These are phyloP conservation scores for Fusarium buxicola DNA, from an alignment of 2,329 filamentous ascomycete genomes.

Conservation along the genomic window DNA sequence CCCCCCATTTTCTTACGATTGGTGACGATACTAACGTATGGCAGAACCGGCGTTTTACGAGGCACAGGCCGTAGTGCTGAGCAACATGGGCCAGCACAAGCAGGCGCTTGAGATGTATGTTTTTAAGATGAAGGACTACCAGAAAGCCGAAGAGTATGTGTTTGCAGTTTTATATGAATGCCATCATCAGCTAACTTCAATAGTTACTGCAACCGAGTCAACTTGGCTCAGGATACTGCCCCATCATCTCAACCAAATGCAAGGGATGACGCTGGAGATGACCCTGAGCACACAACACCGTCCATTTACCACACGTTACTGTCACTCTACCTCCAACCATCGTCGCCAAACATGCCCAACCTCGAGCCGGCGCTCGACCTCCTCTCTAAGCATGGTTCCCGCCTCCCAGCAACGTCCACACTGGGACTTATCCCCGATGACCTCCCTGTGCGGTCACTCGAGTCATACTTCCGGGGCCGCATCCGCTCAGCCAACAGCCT, in stretches of 20 bases:
- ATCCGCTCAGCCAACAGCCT: slow-evolving; percentile 88
- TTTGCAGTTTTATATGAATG: not conserved
- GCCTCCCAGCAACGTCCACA: slow-evolving; percentile 87
- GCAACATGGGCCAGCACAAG: slow-evolving; percentile 95
- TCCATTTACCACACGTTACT: slow-evolving; percentile 95
- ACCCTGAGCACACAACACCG: slow-evolving; percentile 65
- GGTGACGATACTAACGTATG: slow-evolving; percentile 20
- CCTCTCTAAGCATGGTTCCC: slow-evolving; percentile 91
- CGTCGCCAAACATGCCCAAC: slow-evolving; percentile 76
- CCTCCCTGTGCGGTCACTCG: slow-evolving; percentile 81
- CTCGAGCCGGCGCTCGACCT: slow-evolving; percentile 85
- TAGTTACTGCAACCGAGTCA: slow-evolving; percentile 89
- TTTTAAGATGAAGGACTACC: slow-evolving; percentile 88
- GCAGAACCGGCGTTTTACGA: slow-evolving; percentile 90
- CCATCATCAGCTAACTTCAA: slow-evolving; percentile 33
- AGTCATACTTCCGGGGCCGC: slow-evolving; percentile 90
- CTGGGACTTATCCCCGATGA: slow-evolving; percentile 85
- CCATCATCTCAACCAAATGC: slow-evolving; percentile 50
- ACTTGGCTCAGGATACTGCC: slow-evolving; percentile 68
- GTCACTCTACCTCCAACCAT: slow-evolving; percentile 87
- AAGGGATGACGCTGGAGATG: slow-evolving; percentile 49
- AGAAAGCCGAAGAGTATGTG: slow-evolving; percentile 90
- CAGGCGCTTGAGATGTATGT: slow-evolving; percentile 98
- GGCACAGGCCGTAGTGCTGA: slow-evolving; percentile 87
- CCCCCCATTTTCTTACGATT: no score